Base-by-base conservation (phyloP, 805 yeast genomes). In the Metschnikowia vanudenii region DNA sequence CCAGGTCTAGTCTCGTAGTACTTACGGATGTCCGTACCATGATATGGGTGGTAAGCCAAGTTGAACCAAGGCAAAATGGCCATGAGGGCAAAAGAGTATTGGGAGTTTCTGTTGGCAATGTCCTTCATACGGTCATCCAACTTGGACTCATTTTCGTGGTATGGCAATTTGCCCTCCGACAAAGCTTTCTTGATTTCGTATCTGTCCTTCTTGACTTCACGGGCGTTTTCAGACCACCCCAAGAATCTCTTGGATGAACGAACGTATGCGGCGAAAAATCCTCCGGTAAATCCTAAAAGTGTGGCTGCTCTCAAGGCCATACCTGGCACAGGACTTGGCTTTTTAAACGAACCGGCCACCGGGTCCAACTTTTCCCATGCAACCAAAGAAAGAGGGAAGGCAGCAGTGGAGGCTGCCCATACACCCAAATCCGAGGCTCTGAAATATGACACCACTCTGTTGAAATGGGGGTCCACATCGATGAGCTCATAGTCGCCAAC, bases 51-150 rank as follows among this genome's bases (percentile, higher is more conserved):
- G 63, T 81, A 69, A 39, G 82, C 89, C 52, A 85, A 71, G 69
- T 88, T 88, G 74, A 88, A 87, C 88, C 89, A 83, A 19, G 96
- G 96, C 58, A 88, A 64, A 50, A 85, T 61, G 46, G 81, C 78
- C 56, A 83, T 62, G 45, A 74, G 69, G 47, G 80, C 64, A 59
- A 80, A 81, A 7, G 95, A 80, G 61, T 81, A 81, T 55, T 83
- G 85, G 19, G 94, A 84, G 74, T 85, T 85, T 70, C 89, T 78
- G 58, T 85, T 80, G 49, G 96, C 81, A 53, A 85, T 75, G 55
- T 81, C 85, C 65, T 87, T 88, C 58, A 84, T 66, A 73, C 88
- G 79, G 49, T 81, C 85, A 39, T 80, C 76, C 67, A 88, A 74
- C 20, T 49, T 55, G 18, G 70, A 62, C 42, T 75, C 71, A 46